Evolutionary conservation across 1,284 basidiomycete genomes (phyloP).

Genomic region (Cystobasidium pallidum): DNA sequence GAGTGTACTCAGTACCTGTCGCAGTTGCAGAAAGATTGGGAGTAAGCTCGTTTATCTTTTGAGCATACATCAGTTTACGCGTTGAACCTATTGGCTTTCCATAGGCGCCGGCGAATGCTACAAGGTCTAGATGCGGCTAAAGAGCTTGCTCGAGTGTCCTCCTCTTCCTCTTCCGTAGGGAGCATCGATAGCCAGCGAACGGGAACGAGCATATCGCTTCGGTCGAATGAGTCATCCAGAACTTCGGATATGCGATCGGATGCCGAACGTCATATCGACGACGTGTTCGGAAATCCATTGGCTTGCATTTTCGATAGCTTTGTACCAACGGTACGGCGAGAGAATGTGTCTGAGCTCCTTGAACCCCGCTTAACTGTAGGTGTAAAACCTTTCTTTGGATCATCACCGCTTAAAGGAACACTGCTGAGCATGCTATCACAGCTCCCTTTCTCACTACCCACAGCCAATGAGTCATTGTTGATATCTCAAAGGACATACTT

Average conservation of each 20-base stretch:
- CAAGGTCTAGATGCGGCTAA: conserved; percentile 31
- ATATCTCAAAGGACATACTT: conserved; percentile 2
- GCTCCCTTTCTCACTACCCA: conserved; percentile 45
- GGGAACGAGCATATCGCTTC: conserved; percentile 26
- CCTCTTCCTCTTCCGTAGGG: conserved; percentile 11
- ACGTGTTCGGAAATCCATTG: conserved; percentile 69
- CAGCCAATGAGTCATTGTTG: conserved; percentile 29
- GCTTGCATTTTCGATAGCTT: conserved; percentile 65
- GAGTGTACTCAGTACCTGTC: conserved; percentile 92
- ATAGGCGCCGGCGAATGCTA: conserved; percentile 26
- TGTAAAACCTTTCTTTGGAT: not conserved
- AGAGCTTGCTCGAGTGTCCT: not conserved
- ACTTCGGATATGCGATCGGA: conserved; percentile 38
- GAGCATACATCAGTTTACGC: conserved; percentile 72
- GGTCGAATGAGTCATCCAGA: conserved; percentile 31
- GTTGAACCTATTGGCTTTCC: conserved; percentile 55
- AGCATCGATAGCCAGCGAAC: conserved; percentile 6
- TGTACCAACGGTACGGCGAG: conserved; percentile 74
- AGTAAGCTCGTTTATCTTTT: conserved; percentile 63
- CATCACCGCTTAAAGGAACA: not conserved
- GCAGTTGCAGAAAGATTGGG: conserved; percentile 95
- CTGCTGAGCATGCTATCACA: conserved; percentile 5
- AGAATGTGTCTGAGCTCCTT: conserved; percentile 80
- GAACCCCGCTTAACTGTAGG: conserved; percentile 86
- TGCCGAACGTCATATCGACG: conserved; percentile 63